Base-by-base conservation (phyloP, 139 green algal genomes). In the Haematococcus sp. region DNA sequence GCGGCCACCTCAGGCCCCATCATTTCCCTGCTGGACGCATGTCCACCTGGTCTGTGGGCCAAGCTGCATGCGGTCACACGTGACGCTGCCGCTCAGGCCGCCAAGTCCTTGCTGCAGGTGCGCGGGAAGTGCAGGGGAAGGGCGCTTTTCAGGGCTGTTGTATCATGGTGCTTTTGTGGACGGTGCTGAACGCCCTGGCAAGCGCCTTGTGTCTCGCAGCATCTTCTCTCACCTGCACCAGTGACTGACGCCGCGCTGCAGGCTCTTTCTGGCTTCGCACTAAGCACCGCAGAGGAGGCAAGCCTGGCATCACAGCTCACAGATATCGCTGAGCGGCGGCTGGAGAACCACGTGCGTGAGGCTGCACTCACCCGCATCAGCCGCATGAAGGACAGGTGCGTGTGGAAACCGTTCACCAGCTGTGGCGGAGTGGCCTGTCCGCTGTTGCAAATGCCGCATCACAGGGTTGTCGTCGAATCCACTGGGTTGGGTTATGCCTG, bases 311-410 rank as follows among this genome's bases (percentile, higher is more conserved):
- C 56, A 33, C 34, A 69, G 63, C 54, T 92, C 65, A 58, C 31
- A 0, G 30, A 28, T 7, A 68, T 61, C 25, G 81, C 77, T 1
- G 25, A 55, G 4, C 33, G n/a, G 43, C 60, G 33, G 23, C 71
- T 92, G 55, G 68, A 88, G 30, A 63, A 30, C 34, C 79, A 86
- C 31, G 75, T 87, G 33, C 81, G 85, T n/a, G 90, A 96, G 70
- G 91, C 88, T 13, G 85, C 90, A 35, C 87, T 92, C 49, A 94
- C 88, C 13, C 85, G 84, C 20, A 82, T 93, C 0, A 87, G 71
- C 68, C 78, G 90, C 19, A 89, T 96, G 84, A 94, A 92, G 61
- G 88, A 94, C 81, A 84, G 80, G 84, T 90, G 51, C 0, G 20
- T 64, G 46, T 63, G 49, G 5, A 61, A 5, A 61, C 17, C 15